These are phyloP conservation scores for Ettlia oleoabundans DNA, from an alignment of 139 green algal genomes.

Conservation along the genomic window DNA sequence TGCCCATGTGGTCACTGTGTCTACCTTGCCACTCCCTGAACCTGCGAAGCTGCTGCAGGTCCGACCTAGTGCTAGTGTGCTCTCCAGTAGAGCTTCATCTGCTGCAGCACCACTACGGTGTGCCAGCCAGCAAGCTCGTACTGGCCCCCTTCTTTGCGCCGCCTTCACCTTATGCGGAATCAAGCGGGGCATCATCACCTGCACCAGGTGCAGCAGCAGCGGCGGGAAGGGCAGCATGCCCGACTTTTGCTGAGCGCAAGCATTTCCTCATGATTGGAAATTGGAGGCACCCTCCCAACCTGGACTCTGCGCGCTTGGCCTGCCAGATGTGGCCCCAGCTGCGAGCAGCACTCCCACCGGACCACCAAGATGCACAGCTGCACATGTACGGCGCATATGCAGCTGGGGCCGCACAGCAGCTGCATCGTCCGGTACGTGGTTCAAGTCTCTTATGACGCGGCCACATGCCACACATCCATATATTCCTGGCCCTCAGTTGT, in stretches of 20 bases:
- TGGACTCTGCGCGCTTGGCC: slow-evolving; percentile 60
- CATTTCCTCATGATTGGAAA: slow-evolving; percentile 75
- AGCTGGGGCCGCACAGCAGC: slow-evolving; percentile 14
- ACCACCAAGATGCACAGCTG: slow-evolving; percentile 41
- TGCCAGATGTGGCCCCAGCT: slow-evolving; percentile 59
- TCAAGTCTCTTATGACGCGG: too few relatives aligned
- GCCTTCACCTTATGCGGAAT: neutral
- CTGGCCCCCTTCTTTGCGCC: slow-evolving; percentile 60
- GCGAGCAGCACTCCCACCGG: slow-evolving; percentile 36
- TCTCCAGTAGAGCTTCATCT: slow-evolving; percentile 59
- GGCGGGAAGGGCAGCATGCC: neutral
- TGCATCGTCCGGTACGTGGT: slow-evolving; percentile 44
- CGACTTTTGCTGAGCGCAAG: slow-evolving; percentile 24
- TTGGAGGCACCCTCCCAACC: slow-evolving; percentile 69
- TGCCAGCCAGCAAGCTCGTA: slow-evolving; percentile 52
- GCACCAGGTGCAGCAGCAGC: neutral
- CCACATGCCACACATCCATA: too few relatives aligned
- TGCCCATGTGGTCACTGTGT: too few relatives aligned
- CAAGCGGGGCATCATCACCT: neutral
- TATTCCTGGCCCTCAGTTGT: too few relatives aligned
- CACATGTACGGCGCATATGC: slow-evolving; percentile 69
- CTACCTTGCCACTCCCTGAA: too few relatives aligned
- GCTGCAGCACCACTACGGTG: slow-evolving; percentile 45
- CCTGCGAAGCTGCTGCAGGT: too few relatives aligned
- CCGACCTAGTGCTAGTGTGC: slow-evolving; percentile 69